phyloP scores from a whole-genome alignment of 257 asterid species.

The Solanum dulcamara region DNA sequence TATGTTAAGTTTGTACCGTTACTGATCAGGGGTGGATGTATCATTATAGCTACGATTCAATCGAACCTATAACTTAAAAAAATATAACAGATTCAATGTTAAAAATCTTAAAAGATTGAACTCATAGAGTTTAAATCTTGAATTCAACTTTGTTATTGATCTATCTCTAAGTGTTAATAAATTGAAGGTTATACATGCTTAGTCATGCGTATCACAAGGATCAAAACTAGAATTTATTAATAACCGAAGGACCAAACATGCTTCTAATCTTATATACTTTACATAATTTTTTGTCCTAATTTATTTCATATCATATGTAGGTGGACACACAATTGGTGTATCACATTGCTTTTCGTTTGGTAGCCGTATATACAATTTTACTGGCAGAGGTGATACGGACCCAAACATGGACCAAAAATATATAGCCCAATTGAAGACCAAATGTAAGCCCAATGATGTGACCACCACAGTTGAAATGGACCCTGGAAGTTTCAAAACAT shows the following conservation, averaged over 20 bases:
- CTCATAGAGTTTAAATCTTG: no score
- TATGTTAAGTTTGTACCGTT: background rate
- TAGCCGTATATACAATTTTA: background rate
- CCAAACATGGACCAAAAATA: background rate
- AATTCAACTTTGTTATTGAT: no score
- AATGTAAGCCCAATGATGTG: background rate
- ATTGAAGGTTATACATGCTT: background rate
- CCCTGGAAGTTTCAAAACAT: constrained; percentile 22
- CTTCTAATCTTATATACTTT: background rate
- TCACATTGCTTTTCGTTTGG: background rate
- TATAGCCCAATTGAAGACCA: background rate
- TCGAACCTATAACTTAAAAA: no score
- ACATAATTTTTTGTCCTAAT: background rate
- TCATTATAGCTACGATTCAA: no score
- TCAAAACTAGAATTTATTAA: background rate
- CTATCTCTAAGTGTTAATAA: background rate
- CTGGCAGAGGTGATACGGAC: background rate
- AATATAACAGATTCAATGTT: no score
- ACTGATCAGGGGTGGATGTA: no score
- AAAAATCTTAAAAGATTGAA: no score
- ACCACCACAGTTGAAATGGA: constrained; percentile 5
- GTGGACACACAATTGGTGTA: background rate
- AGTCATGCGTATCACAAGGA: background rate
- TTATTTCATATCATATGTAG: background rate
- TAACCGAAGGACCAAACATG: background rate